These are phyloP conservation scores for Hippophae tibetana DNA, from an alignment of 306 rosid genomes.

Conservation along the genomic window DNA sequence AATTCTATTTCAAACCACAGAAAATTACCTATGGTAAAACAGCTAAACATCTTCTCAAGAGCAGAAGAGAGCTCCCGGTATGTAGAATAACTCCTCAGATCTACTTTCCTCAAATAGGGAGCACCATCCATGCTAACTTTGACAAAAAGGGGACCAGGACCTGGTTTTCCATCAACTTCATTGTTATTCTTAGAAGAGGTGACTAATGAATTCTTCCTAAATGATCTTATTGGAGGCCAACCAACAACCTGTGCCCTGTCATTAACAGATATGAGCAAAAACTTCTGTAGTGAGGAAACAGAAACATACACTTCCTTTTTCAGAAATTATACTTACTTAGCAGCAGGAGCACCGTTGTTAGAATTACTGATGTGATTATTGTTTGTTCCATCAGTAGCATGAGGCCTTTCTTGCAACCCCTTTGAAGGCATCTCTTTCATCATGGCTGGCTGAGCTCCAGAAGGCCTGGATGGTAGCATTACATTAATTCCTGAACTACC, in stretches of 20 bases:
- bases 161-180: slow-evolving; percentile 87
- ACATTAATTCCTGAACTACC: slow-evolving; percentile 41
- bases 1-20: too few species aligned
- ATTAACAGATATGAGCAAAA: slow-evolving; percentile 3
- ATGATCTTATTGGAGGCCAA: slow-evolving; percentile 95
- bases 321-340: slow-evolving; percentile 52
- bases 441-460: slow-evolving; percentile 42
- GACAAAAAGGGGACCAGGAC: slow-evolving; percentile 68
- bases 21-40: slow-evolving; percentile 66
- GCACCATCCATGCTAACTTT: slow-evolving; percentile 99
- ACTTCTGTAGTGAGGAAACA: background rate
- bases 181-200: slow-evolving; percentile 68
- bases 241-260: slow-evolving; percentile 96
- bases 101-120: slow-evolving; percentile 93
- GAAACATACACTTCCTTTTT: background rate
- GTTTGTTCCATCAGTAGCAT: slow-evolving; percentile 39
- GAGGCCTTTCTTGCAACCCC: slow-evolving; percentile 53
- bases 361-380: slow-evolving; percentile 39
- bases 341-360: slow-evolving; percentile 56
- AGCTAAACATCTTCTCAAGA: slow-evolving; percentile 96
- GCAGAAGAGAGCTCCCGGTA: slow-evolving; percentile 88
- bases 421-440: slow-evolving; percentile 50
- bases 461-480: slow-evolving; percentile 58
- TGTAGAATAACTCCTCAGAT: slow-evolving; percentile 71
- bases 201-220: slow-evolving; percentile 77